These are phyloP conservation scores for Pholiota adiposa DNA, from an alignment of 1,284 basidiomycete genomes.

Conservation along the genomic window DNA sequence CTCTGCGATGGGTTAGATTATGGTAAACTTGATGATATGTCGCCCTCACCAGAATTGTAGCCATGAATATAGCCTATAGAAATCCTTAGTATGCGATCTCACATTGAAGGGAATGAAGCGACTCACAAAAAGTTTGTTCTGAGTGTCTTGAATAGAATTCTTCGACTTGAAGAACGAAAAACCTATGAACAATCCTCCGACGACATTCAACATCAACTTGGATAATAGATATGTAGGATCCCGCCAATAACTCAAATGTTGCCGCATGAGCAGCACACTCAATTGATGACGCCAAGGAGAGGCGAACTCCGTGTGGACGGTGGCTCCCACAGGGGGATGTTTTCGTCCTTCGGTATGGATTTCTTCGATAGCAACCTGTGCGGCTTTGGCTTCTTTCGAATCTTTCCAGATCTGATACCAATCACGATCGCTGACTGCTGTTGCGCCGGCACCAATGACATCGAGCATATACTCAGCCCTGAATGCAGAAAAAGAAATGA, in stretches of 20 bases:
- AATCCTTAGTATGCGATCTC: not conserved
- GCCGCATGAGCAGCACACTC: conserved; percentile 50
- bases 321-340: conserved; percentile 37
- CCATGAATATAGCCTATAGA: conserved; percentile 51
- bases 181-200: conserved; percentile 62
- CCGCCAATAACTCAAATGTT: conserved; percentile 60
- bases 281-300: conserved; percentile 53
- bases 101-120: not conserved
- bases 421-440: conserved; percentile 40
- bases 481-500: not conserved
- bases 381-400: conserved; percentile 33
- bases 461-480: conserved; percentile 52
- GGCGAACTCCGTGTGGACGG: conserved; percentile 46
- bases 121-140: conserved; percentile 74
- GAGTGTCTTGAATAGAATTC: conserved; percentile 64
- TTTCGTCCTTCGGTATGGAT: conserved; percentile 43
- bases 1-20: conserved; percentile 28
- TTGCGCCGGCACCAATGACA: conserved; percentile 51
- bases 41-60: conserved; percentile 38
- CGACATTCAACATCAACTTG: conserved; percentile 59
- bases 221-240: conserved; percentile 73
- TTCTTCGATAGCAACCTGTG: conserved; percentile 34
- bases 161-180: conserved; percentile 72
- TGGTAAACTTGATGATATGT: not conserved
- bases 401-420: conserved; percentile 51